Evolutionary conservation across 208 protist genomes (phyloP).

Genomic region (Leishmania martiniquensis): DNA sequence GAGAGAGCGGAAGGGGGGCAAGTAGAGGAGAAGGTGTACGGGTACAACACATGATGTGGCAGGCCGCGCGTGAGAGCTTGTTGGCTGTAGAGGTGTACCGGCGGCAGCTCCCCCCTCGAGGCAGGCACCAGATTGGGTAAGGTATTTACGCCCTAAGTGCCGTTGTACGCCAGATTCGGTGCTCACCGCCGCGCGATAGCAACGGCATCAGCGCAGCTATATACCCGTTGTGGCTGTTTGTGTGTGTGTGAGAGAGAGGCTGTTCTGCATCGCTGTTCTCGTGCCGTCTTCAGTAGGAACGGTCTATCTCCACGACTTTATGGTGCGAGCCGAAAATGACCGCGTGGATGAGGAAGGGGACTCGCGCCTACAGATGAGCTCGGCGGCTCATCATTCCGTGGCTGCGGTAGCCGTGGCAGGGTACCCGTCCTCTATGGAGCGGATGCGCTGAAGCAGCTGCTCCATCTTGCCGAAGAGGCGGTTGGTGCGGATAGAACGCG

Average conservation of each 20-base stretch:
- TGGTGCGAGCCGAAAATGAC: background rate
- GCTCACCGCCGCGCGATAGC: background rate
- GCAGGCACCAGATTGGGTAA: background rate
- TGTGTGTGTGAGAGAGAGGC: background rate
- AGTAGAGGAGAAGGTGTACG: background rate
- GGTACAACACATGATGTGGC: background rate
- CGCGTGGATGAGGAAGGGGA: too few species aligned
- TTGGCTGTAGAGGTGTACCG: background rate
- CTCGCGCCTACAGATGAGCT: background rate
- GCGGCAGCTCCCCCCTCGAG: too few species aligned
- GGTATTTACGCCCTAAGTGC: background rate
- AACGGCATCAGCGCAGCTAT: background rate
- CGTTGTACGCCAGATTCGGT: background rate
- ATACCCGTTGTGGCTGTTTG: background rate
- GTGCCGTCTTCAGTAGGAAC: background rate
- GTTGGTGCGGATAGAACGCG: background rate
- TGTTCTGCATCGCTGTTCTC: background rate
- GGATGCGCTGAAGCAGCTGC: conserved; percentile 21
- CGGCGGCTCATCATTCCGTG: background rate
- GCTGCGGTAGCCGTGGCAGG: background rate
- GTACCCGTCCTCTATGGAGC: conserved; percentile 17
- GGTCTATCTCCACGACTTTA: background rate
- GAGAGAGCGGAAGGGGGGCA: background rate
- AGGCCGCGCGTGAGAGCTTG: background rate
- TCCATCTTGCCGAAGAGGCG: conserved; percentile 32